Conservation (phyloP, 1,284 basidiomycete species). For the Calocybe gambosa region DNA sequence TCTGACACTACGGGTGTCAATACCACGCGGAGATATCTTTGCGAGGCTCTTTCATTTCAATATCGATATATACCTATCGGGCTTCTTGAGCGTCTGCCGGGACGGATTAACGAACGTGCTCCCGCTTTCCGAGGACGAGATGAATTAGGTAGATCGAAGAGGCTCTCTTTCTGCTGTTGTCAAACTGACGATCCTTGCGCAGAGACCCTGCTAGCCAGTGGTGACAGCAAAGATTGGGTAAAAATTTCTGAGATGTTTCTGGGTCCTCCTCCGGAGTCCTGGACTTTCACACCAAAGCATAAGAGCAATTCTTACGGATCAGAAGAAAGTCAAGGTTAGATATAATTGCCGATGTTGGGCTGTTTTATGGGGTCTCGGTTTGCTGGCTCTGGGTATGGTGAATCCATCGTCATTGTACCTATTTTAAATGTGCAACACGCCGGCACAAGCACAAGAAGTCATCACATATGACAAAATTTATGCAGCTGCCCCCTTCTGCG, state of each 20-base stretch:
- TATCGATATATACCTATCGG: conserved; percentile 94
- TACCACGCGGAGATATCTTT: conserved; percentile 89
- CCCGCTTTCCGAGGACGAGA: conserved; percentile 82
- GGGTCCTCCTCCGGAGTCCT: conserved; percentile 40
- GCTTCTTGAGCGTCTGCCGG: conserved; percentile 81
- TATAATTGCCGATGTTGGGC: too few species aligned
- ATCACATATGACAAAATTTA: too few species aligned
- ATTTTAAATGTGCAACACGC: too few species aligned
- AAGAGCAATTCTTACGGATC: conserved; percentile 42
- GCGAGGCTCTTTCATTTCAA: conserved; percentile 93
- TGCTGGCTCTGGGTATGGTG: too few species aligned
- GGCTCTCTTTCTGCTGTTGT: conserved; percentile 1
- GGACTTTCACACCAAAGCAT: conserved; percentile 46
- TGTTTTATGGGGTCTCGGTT: too few species aligned
- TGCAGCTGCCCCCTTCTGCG: too few species aligned
- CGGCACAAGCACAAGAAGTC: too few species aligned
- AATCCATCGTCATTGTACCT: too few species aligned
- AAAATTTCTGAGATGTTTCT: conserved; percentile 93
- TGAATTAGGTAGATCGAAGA: conserved; percentile 62
- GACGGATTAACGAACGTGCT: conserved; percentile 84
- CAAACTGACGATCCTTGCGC: conserved; percentile 1
- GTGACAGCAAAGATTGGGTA: conserved; percentile 88
- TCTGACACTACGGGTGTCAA: conserved; percentile 92
- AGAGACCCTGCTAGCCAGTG: conserved; percentile 84
- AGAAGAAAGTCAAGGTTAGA: conserved; percentile 23